Evolutionary conservation across 768 basidiomycete species (phyloP), one percentile per base, ranked within the genome.

Genomic region (Basidioascus undulatus): DNA sequence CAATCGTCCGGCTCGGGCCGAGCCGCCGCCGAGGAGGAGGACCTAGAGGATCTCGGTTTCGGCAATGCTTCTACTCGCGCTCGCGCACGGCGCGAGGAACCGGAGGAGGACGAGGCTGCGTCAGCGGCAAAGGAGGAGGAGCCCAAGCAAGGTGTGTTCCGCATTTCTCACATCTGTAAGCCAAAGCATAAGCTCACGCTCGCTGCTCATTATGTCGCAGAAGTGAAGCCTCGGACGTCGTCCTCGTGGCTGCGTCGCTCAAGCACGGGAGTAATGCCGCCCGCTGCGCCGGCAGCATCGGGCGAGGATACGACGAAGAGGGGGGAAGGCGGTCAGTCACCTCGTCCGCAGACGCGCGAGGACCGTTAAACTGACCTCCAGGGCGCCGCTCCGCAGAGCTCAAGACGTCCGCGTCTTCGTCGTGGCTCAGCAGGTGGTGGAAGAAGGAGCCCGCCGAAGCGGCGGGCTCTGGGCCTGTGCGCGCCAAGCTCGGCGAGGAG

Each of bases 21-120:
- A 44, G 10, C 51, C 53, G 8, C n/a, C n/a, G n/a, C n/a, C n/a
- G n/a, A n/a, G n/a, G n/a, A n/a, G n/a, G n/a, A n/a, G n/a, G n/a
- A n/a, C n/a, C n/a, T n/a, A n/a, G 84, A 89, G 33, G 84, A 92
- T 53, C 67, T 98, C 38, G 92, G 92, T 1, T 66, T 96, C 46
- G 83, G 86, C 3, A 98, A 96, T 53, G 46, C n/a, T n/a, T n/a
- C n/a, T n/a, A n/a, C n/a, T n/a, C n/a, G n/a, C n/a, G n/a, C n/a
- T n/a, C n/a, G n/a, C n/a, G n/a, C n/a, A n/a, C n/a, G n/a, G n/a
- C n/a, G n/a, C n/a, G n/a, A n/a, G n/a, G n/a, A n/a, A n/a, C n/a
- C n/a, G n/a, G 40, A 26, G 18, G 32, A 38, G 23, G 24, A 31
- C 10, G 37, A 44, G 30, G 26, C 35, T 12, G 20, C 42, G 33